These are phyloP conservation scores for Aaosphaeria arxii DNA, from an alignment of 2,329 filamentous ascomycete species.

Conservation along the genomic window DNA sequence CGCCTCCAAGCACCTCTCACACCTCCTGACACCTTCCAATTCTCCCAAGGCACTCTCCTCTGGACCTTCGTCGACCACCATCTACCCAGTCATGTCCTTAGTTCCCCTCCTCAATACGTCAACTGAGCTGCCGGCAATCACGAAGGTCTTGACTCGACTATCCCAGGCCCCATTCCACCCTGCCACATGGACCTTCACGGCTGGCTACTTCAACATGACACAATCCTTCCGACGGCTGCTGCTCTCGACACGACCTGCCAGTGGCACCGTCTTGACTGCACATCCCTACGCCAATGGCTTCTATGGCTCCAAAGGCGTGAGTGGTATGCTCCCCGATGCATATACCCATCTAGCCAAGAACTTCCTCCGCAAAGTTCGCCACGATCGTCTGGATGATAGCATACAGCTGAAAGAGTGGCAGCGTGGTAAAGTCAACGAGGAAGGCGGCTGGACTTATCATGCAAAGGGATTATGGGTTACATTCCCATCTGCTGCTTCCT, in stretches of 20 bases:
- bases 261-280: constrained; percentile 85
- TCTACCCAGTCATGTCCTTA: constrained; percentile 86
- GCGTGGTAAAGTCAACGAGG: constrained; percentile 73
- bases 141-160: constrained; percentile 70
- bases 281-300: constrained; percentile 95
- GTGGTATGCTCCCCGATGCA: constrained; percentile 83
- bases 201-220: constrained; percentile 97
- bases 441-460: constrained; percentile 93
- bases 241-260: constrained; percentile 65
- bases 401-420: constrained; percentile 87
- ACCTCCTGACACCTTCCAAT: constrained; percentile 59
- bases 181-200: constrained; percentile 92
- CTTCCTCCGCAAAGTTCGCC: constrained; percentile 66
- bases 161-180: constrained; percentile 60
- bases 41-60: constrained; percentile 18
- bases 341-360: constrained; percentile 84
- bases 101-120: constrained; percentile 83
- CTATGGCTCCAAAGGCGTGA: constrained; percentile 82
- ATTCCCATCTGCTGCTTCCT: constrained; percentile 46
- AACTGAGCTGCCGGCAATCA: constrained; percentile 83
- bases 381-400: constrained; percentile 52
- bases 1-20: constrained; percentile 64
- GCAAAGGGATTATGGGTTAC: constrained; percentile 95
- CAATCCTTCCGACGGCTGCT: constrained; percentile 77
- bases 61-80: constrained; percentile 41